Base-by-base conservation (phyloP, 768 basidiomycete species). In the Lactifluus volemus region DNA sequence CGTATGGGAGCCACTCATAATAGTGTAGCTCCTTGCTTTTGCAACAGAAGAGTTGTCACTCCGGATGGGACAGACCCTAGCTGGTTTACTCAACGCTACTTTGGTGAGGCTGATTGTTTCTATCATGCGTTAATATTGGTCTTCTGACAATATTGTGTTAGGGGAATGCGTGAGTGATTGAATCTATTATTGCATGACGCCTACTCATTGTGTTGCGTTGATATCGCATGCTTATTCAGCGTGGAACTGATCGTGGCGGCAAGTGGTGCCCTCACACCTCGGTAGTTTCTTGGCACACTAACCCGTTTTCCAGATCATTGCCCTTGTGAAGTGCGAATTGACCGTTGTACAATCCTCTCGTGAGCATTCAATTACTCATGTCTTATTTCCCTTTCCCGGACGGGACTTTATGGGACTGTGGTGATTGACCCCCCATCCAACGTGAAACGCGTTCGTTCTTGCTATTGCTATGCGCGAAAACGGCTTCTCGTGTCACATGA, bases 41-140 rank as follows among this genome's bases (percentile, higher is more conserved):
- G 89, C 89, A 1, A 94, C 92, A 0, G 92, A 94, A 61, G 89
- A 94, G 65, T 65, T 94, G 17, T 88, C 92, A 3, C 68, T 91
- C 58, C 83, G 90, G 34, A 84, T 92, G 2, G 92, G 91, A 1
- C 86, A 89, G 71, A 90, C 90, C 2, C 73, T 92, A 11, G 89
- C 90, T 3, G 91, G 91, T 42, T 78, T 94, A 2, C 70, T 94
- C 58, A 94, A 93, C 73, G 92, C 92, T 21, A 94, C 91, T 15
- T 75, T 91, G 65, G 87, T 90, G 64, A 60, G 70, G 56, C 61
- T 36, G 39, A 49, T 32, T 52, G 45, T 11, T 52, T 42, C 55
- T 25, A 42, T 53, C 25, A 8, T 30, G 14, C 32, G 34, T 25
- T 32, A 12, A 62, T 25, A 49, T 34, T 5, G 36, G 32, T 53